Base-by-base conservation (phyloP, 768 basidiomycete species). In the Hemileccinum impolitum region DNA sequence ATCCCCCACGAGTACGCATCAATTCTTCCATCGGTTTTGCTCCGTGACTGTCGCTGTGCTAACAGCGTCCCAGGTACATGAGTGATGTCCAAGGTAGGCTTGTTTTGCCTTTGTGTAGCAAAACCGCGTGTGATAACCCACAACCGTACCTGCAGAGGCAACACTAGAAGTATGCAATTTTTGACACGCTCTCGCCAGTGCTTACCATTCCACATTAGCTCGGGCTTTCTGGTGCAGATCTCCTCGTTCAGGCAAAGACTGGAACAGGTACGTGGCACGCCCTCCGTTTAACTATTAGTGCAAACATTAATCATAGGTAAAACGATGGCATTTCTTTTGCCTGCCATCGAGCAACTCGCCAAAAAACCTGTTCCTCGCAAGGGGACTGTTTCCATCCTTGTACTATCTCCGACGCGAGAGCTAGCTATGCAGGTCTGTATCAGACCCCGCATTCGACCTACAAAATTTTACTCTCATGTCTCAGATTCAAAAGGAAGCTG, bases 301-400 rank as follows among this genome's bases (percentile, higher is more conserved):
- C 23, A 43, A 40, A 57, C 34, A 13, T 13, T 15, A 8, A 19
- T 43, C 10, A 11, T 14, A 56, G 85, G 84, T 41, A 87, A 87
- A 71, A 87, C 86, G 11, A 76, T 84, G 31, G 86, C 84, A 4
- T 90, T 90, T 61, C 78, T 85, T 15, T 68, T 90, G n/a, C 87
- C 87, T 0, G 81, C 87, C 26, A 72, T 90, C 36, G 85, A 90
- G 60, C 78, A 75, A 39, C 70, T 88, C 18, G 76, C 75, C 64
- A 65, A 73, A 50, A 73, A 76, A 55, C 72, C 75, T 46, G 61
- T 53, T 32, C 31, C 39, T 21, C 53, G 44, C 43, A 14, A 0
- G 6, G 60, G 53, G 0, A n/a, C 48, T 0, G 74, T 82, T 26
- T 86, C 81, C 17, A 78, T 83, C 34, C 75, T 84, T 21, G 78